Evolutionary conservation across 768 basidiomycete species (phyloP).

Genomic region (Grammothele lineata): DNA sequence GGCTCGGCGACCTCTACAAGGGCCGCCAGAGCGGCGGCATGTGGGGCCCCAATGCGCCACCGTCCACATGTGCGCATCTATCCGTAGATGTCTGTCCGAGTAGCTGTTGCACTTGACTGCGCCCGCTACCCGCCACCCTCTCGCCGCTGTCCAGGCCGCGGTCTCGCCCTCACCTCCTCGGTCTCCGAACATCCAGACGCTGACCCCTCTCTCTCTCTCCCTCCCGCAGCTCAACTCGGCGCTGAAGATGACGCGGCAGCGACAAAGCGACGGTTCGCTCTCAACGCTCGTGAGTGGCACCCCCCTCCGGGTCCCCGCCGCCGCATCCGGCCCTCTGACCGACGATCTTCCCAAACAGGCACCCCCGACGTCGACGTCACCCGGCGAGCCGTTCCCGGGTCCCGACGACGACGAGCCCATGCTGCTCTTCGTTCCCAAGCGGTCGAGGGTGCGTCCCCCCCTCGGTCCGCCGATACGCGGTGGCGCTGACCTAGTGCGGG

Average conservation of each 20-base stretch:
- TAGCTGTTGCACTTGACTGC: too few relatives aligned
- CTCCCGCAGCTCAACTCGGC: slow-evolving; percentile 25
- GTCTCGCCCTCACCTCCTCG: too few relatives aligned
- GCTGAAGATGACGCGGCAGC: slow-evolving; percentile 22
- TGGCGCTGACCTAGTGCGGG: too few relatives aligned
- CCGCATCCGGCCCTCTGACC: slow-evolving; percentile 1
- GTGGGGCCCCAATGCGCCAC: too few relatives aligned
- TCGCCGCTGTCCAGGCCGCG: background rate
- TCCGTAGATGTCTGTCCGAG: too few relatives aligned
- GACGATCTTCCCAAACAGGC: slow-evolving; percentile 1
- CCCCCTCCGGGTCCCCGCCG: background rate
- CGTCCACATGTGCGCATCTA: too few relatives aligned
- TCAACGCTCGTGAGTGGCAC: too few relatives aligned
- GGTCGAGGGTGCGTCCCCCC: slow-evolving; percentile 18
- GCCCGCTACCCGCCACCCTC: background rate
- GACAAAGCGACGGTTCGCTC: slow-evolving; percentile 12
- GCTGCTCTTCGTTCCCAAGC: slow-evolving; percentile 21
- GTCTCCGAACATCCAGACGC: background rate
- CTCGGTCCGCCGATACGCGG: too few relatives aligned
- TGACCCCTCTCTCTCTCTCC: background rate
- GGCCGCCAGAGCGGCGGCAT: too few relatives aligned
- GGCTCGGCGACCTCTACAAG: background rate
- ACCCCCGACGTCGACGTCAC: background rate
- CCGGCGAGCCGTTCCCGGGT: slow-evolving; percentile 6
- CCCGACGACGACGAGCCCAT: slow-evolving; percentile 21